Conservation (phyloP, 1,284 basidiomycete genomes). For the Anthracocystis walkeri region DNA sequence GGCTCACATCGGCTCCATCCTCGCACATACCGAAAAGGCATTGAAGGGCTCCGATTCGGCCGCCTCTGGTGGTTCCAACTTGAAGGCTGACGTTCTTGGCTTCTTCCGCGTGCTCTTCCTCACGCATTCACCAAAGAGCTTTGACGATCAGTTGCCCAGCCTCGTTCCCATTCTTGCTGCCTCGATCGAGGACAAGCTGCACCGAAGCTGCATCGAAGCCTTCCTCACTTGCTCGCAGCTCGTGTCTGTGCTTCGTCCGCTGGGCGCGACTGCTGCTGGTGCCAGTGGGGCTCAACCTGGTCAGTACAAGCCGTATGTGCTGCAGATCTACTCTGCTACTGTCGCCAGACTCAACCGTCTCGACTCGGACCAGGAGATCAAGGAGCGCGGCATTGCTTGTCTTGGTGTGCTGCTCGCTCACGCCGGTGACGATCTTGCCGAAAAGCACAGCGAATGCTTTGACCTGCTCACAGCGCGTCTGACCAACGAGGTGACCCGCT, state of each 20-base stretch:
- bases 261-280: conserved; percentile 8
- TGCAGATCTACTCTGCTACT: conserved; percentile 78
- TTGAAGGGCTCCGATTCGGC: conserved; percentile 67
- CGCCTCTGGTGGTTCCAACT: conserved; percentile 66
- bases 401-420: conserved; percentile 88
- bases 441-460: conserved; percentile 70
- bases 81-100: conserved; percentile 77
- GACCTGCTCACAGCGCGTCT: conserved; percentile 83
- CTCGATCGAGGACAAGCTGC: conserved; percentile 74
- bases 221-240: conserved; percentile 75
- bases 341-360: conserved; percentile 79
- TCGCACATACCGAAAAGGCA: conserved; percentile 69
- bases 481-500: conserved; percentile 73
- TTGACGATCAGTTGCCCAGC: conserved; percentile 75
- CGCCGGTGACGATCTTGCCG: conserved; percentile 77
- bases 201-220: conserved; percentile 71
- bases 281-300: conserved; percentile 13
- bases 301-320: conserved; percentile 45
- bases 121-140: conserved; percentile 80
- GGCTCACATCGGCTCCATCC: conserved; percentile 75
- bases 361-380: conserved; percentile 91
- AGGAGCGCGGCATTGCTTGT: conserved; percentile 82
- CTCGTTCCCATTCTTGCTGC: conserved; percentile 81
- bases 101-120: conserved; percentile 87
- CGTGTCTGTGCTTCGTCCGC: conserved; percentile 71